Evolutionary conservation across 2,329 filamentous ascomycete species (phyloP).

Genomic region (Alternaria tenuissima): DNA sequence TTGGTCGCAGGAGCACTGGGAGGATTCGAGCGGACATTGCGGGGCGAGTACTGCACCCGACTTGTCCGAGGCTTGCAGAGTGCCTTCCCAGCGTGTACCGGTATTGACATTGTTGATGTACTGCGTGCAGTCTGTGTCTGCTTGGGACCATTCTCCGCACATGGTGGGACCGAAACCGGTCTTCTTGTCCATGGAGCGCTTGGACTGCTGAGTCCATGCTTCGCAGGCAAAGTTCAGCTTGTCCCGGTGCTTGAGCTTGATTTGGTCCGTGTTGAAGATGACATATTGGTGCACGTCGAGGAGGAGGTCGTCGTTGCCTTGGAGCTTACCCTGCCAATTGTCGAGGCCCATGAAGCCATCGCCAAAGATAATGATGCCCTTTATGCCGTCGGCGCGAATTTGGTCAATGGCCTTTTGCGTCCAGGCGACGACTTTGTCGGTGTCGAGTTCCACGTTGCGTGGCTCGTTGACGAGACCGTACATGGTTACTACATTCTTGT

Average conservation of each 20-base stretch:
- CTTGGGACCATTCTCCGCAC: slow-evolving; percentile 97
- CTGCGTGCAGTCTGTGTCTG: slow-evolving; percentile 90
- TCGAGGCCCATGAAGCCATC: slow-evolving; percentile 92
- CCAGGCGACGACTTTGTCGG: slow-evolving; percentile 77
- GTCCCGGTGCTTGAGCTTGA: slow-evolving; percentile 79
- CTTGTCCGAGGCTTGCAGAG: slow-evolving; percentile 72
- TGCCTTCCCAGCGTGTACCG: slow-evolving; percentile 92
- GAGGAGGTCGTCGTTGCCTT: slow-evolving; percentile 74
- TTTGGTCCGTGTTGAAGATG: slow-evolving; percentile 92
- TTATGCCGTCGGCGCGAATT: slow-evolving; percentile 79
- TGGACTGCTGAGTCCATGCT: slow-evolving; percentile 83
- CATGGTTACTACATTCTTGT: slow-evolving; percentile 89
- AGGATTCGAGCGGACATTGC: slow-evolving; percentile 72
- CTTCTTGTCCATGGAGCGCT: slow-evolving; percentile 72
- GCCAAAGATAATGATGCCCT: slow-evolving; percentile 80
- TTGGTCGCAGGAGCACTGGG: slow-evolving; percentile 73
- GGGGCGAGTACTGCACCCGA: slow-evolving; percentile 71
- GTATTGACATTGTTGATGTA: slow-evolving; percentile 89
- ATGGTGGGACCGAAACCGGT: slow-evolving; percentile 92
- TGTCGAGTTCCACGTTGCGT: slow-evolving; percentile 74
- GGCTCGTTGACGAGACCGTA: slow-evolving; percentile 97
- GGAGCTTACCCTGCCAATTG: slow-evolving; percentile 88
- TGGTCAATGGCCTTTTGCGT: slow-evolving; percentile 75
- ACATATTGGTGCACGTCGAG: slow-evolving; percentile 99
- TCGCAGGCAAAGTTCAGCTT: slow-evolving; percentile 89